phyloP scores from a whole-genome alignment of 768 basidiomycete genomes.

The Tephrocybe rancida region DNA sequence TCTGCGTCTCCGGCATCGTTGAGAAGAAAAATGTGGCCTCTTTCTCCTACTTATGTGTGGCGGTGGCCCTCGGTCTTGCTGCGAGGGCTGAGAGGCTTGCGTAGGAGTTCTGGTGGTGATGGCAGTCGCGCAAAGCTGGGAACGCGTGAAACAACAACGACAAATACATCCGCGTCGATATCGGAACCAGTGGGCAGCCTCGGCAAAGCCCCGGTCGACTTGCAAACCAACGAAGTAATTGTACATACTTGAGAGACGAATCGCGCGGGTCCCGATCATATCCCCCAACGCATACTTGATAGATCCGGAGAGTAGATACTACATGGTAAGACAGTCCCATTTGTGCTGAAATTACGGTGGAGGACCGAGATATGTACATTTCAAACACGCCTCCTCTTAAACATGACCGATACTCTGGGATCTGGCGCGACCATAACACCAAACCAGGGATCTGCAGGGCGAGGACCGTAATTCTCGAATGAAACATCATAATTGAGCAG shows the following conservation, averaged over 20 bases:
- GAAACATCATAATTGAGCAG: slow-evolving; percentile 43
- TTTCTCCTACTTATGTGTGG: not conserved
- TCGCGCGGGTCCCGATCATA: no score
- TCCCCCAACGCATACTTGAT: no score
- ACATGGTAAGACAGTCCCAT: no score
- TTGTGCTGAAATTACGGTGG: no score
- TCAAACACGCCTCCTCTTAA: slow-evolving; percentile 25
- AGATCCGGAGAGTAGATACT: no score
- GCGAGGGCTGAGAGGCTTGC: slow-evolving; percentile 2
- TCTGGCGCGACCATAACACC: slow-evolving; percentile 26
- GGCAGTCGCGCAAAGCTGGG: slow-evolving; percentile 29
- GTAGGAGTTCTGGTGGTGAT: slow-evolving; percentile 13
- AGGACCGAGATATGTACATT: not conserved
- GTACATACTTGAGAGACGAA: no score
- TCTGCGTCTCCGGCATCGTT: slow-evolving; percentile 79
- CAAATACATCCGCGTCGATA: slow-evolving; percentile 24
- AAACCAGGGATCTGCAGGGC: slow-evolving; percentile 16
- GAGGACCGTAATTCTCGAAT: slow-evolving; percentile 24
- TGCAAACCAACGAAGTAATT: no score
- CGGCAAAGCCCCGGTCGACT: no score
- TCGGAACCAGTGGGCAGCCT: no score
- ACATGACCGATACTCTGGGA: slow-evolving; percentile 35
- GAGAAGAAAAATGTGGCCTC: not conserved
- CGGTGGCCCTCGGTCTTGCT: slow-evolving; percentile 2
- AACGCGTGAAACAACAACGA: slow-evolving; percentile 45